Percentiles rank a stretch among this genome's conserved stretches.
phyloP scores from a whole-genome alignment of 2,329 filamentous ascomycete species.

The Colletotrichum horii region DNA sequence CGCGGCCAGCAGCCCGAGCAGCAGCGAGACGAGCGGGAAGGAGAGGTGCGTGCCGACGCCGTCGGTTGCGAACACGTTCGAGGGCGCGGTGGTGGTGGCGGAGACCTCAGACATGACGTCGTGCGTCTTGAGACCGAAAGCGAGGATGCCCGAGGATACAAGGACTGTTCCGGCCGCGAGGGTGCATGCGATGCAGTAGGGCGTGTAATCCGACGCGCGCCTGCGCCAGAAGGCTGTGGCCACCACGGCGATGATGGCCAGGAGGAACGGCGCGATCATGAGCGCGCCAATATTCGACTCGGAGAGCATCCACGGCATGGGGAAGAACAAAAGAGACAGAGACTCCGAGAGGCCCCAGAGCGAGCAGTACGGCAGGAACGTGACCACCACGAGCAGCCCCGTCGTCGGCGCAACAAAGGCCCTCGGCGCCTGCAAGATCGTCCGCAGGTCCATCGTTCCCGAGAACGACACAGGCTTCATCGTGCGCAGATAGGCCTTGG shows the following conservation, averaged over 20 bases:
- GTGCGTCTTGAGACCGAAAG: constrained; percentile 49
- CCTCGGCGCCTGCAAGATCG: constrained; percentile 50
- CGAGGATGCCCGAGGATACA: constrained; percentile 45
- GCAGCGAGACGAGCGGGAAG: constrained; percentile 47
- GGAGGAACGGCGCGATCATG: constrained; percentile 47
- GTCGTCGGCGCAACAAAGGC: constrained; percentile 57
- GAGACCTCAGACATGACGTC: constrained; percentile 35
- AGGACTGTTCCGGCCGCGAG: constrained; percentile 43
- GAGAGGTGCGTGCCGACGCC: constrained; percentile 32
- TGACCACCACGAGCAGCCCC: constrained; percentile 47
- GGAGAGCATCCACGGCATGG: constrained; percentile 45
- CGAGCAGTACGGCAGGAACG: constrained; percentile 48
- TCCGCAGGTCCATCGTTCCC: constrained; percentile 30
- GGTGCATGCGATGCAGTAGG: constrained; percentile 34
- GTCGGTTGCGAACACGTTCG: constrained; percentile 30
- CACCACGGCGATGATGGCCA: constrained; percentile 38
- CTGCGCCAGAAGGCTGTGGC: constrained; percentile 37
- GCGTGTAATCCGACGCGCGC: constrained; percentile 36
- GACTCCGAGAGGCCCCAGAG: constrained; percentile 53
- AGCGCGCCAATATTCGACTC: constrained; percentile 48
- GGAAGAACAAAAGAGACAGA: constrained; percentile 52
- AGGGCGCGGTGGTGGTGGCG: constrained; percentile 16
- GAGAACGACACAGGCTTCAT: constrained; percentile 45
- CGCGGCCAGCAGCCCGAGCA: constrained; percentile 52
- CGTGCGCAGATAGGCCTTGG: constrained; percentile 40